A percentile compares a stretch with the other conserved stretches of the same genome.
Conservation (phyloP, 768 basidiomycete species). For the Rubroboletus satanas region DNA sequence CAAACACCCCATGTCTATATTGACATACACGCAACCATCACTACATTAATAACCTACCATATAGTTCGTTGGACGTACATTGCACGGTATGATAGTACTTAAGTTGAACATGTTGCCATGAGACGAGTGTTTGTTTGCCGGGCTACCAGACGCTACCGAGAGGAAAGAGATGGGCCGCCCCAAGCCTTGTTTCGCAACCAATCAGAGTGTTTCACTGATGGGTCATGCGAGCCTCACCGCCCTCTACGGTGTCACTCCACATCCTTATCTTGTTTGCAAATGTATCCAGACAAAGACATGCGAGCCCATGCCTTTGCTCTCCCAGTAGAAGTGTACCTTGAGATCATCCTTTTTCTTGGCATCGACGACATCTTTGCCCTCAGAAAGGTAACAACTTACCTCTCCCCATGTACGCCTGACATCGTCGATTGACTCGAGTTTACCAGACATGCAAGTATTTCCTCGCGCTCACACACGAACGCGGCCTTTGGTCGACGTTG, state of each 20-base stretch:
- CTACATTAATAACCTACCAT: neutral
- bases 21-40: neutral
- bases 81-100: neutral
- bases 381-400: slow-evolving; percentile 5
- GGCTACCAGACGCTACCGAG: too few species aligned
- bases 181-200: neutral
- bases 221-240: too few species aligned
- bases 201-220: neutral
- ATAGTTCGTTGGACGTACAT: neutral
- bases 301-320: neutral
- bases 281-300: neutral
- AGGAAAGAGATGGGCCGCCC: too few species aligned
- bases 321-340: slow-evolving; percentile 18
- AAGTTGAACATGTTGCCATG: neutral
- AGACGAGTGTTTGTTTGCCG: neutral
- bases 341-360: slow-evolving; percentile 13
- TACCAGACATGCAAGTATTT: slow-evolving; percentile 26
- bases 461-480: slow-evolving; percentile 13
- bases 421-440: neutral
- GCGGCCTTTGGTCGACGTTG: slow-evolving; percentile 18
- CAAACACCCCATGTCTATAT: neutral
- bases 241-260: too few species aligned
- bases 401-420: neutral
- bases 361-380: slow-evolving; percentile 17
- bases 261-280: neutral